Conservation (phyloP, 176 grass and related monocot species). For the Carex scoparia region DNA sequence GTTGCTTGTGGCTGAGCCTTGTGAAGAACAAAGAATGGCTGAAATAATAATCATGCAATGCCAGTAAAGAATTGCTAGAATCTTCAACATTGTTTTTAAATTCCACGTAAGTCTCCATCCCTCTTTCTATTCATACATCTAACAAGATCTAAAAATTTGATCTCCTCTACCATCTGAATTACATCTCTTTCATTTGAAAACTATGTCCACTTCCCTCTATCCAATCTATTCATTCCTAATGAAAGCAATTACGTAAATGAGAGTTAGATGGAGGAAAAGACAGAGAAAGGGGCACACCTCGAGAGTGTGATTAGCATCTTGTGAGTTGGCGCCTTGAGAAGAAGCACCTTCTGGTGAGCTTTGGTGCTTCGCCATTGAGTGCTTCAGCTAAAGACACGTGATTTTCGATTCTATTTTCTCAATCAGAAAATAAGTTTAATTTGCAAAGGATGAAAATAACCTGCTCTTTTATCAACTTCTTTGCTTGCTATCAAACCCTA, state of each 20-base stretch:
- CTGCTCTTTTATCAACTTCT: not conserved
- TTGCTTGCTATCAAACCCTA: not conserved
- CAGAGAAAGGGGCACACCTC: not conserved
- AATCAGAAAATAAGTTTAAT: not conserved
- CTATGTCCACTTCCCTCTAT: not conserved
- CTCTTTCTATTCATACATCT: not conserved
- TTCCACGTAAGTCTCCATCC: not conserved
- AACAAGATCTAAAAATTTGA: not conserved
- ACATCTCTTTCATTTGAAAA: not conserved
- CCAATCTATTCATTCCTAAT: not conserved
- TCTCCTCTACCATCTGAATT: not conserved
- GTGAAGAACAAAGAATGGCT: slow-evolving; percentile 79
- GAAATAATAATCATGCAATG: slow-evolving; percentile 11
- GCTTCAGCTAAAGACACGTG: not conserved
- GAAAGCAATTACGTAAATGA: not conserved
- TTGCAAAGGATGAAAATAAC: not conserved
- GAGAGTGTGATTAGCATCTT: slow-evolving; percentile 15
- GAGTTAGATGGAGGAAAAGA: not conserved
- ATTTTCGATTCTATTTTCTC: not conserved
- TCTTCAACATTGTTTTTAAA: not conserved
- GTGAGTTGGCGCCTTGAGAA: not conserved
- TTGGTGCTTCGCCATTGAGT: slow-evolving; percentile 5
- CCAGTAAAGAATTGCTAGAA: not conserved
- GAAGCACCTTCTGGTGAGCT: not conserved
- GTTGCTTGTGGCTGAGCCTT: slow-evolving; percentile 34